Conservation (phyloP, 1,139 yeast species). For the Suhomyces chickasaworum region DNA sequence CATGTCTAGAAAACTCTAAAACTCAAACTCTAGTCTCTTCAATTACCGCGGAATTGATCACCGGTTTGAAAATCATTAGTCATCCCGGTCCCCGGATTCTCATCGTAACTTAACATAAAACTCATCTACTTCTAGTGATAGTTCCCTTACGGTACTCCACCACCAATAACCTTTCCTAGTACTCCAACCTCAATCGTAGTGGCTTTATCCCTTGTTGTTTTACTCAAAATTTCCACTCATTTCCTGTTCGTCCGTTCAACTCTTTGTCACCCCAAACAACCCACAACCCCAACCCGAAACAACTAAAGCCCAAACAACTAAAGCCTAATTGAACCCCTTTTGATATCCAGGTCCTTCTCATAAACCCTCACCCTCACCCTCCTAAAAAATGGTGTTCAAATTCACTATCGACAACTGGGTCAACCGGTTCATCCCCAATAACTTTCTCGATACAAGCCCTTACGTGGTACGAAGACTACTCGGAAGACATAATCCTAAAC, state of each 20-base stretch:
- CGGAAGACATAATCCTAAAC: conserved; percentile 35
- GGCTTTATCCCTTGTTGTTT: no score
- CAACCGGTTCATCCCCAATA: conserved; percentile 34
- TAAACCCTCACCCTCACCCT: no score
- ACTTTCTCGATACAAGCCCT: conserved; percentile 33
- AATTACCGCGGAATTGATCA: not conserved
- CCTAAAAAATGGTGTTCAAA: conserved; percentile 49
- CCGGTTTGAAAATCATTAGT: not conserved
- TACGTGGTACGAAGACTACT: conserved; percentile 29
- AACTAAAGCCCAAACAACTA: no score
- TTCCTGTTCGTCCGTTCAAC: no score
- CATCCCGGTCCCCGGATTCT: not conserved
- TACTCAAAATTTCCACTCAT: no score
- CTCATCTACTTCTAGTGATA: not conserved
- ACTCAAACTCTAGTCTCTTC: no score
- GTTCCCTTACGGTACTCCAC: not conserved
- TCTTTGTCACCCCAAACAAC: no score
- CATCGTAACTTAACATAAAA: not conserved
- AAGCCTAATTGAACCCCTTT: no score
- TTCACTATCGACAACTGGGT: conserved; percentile 41
- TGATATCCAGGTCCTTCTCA: no score
- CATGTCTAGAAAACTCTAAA: not conserved
- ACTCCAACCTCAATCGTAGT: no score
- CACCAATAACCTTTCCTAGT: not conserved
- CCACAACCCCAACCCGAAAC: no score